Base-by-base conservation (phyloP, 129 eudicot species). In the Flaveria ramosissima region DNA sequence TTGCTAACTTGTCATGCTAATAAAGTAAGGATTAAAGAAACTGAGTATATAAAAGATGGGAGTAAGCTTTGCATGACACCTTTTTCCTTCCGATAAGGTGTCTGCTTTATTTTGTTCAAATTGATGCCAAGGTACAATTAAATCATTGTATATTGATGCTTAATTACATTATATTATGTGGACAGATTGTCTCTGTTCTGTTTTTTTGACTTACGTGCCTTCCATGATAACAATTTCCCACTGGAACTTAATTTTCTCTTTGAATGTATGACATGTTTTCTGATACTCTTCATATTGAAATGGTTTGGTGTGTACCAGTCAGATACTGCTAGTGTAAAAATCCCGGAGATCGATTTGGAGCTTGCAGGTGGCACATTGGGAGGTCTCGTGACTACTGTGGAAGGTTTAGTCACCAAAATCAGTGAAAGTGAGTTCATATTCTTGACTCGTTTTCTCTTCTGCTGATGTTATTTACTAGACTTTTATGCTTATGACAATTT, bases 271-370 rank as follows among this genome's bases (percentile, higher is more conserved):
- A 46, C 48, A 15, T 59, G 13, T 51, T 20, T 84, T 17, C 43
- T 62, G 56, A 19, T 30, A 15, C 13, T 45, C 26, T 41, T 73
- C 15, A 64, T 69, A 30, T 65, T 41, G 41, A 68, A 59, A 24
- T 68, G 27, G 12, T 64, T 56, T 83, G 75, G 70, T 56, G 39
- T 73, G 50, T 64, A 42, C n/a, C 79, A 94, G 98, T 94, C 98
- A 0, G 97, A 94, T 74, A 90, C 96, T 56, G 98, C 97, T 51
- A 76, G 90, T 65, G 96, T 94, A 48, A 82, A 61, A 55, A 90
- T 94, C 65, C 98, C 96, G 1, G 97, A 94, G 80, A 81, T 94
- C 47, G 90, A 91, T 72, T 81, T 94, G 92, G 98, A 91, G 88
- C 89, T 94, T 30, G 70, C 90, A 21, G 86, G 96, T 80, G 98